Evolutionary conservation across 2,329 filamentous ascomycete genomes (phyloP), one percentile per base, ranked within the genome.

Genomic region (Hypoxylon sp.): DNA sequence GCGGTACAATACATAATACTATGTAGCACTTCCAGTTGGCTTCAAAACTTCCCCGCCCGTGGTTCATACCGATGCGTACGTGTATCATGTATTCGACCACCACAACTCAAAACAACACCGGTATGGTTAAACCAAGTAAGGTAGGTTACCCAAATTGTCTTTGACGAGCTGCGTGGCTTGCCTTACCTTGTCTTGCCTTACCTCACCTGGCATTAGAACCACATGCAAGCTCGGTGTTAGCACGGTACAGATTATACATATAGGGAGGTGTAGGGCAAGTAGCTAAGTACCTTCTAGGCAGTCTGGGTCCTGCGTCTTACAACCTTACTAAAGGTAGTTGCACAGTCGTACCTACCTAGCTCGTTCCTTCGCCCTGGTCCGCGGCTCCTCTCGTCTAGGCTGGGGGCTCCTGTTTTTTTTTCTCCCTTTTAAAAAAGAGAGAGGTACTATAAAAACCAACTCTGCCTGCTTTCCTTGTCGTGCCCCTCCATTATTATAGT

Each of bases 361-460:
- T 68, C 65, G 19, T 63, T 56, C 62, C 50, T 66, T 63, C 52
- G 63, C 69, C 69, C 69, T 71, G 51, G 69, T 71, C 69, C 66
- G 69, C 66, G 66, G 69, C 65, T 67, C 65, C 65, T 67, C 65
- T 71, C 68, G 65, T 68, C 66, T 69, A 56, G 51, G 51, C 63
- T 64, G 48, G 54, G 65, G 68, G 68, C 63, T 64, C 66, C 63
- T 64, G 58, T 67, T 68, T 69, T 70, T 70, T 70, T 70, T 63
- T 59, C 50, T 61, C 57, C 58, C 47, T 59, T 67, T 55, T 51
- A 56, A 48, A 58, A 64, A 70, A 65, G 62, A 56, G 24, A 37
- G n/a, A 63, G 65, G 69, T 67, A 67, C 66, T 71, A 71, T 71
- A 71, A 72, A 72, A 72, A 52, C 68, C 68, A 72, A 63, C 52